Evolutionary conservation across 1,284 basidiomycete species (phyloP).

Genomic region (Moesziomyces antarcticus): DNA sequence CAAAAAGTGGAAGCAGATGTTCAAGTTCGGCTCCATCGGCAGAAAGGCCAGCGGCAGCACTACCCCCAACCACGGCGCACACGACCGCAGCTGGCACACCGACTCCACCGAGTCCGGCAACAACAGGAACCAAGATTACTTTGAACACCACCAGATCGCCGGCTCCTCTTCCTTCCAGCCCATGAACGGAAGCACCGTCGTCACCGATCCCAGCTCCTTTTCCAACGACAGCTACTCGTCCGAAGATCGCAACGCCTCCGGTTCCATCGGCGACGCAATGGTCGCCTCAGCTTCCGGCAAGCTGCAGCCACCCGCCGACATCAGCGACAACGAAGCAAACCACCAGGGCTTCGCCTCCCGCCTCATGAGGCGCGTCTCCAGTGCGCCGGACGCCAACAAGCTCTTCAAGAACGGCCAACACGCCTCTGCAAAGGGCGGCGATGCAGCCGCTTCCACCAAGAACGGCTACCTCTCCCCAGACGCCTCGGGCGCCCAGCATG

Average conservation of each 20-base stretch:
- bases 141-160: conserved; percentile 19
- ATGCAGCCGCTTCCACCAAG: conserved; percentile 13
- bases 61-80: conserved; percentile 5
- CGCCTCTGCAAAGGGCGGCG: conserved; percentile 15
- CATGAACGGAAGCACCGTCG: conserved; percentile 55
- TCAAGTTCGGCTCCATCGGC: conserved; percentile 62
- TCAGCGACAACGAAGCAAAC: conserved; percentile 28
- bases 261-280: conserved; percentile 41
- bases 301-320: conserved; percentile 44
- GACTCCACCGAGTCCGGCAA: conserved; percentile 28
- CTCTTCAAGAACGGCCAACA: conserved; percentile 73
- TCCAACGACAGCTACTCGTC: conserved; percentile 60
- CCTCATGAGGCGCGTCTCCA: conserved; percentile 85
- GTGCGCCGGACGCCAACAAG: conserved; percentile 94
- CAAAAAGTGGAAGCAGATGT: conserved; percentile 66
- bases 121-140: conserved; percentile 28
- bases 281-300: conserved; percentile 42
- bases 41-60: conserved; percentile 43
- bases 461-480: conserved; percentile 68
- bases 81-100: conserved; percentile 35
- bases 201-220: conserved; percentile 58
- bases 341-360: conserved; percentile 40
- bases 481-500: conserved; percentile 69
- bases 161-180: conserved; percentile 51
- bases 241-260: conserved; percentile 39